phyloP scores from a whole-genome alignment of 1,139 yeast species.

The Hyphopichia pseudoburtonii region DNA sequence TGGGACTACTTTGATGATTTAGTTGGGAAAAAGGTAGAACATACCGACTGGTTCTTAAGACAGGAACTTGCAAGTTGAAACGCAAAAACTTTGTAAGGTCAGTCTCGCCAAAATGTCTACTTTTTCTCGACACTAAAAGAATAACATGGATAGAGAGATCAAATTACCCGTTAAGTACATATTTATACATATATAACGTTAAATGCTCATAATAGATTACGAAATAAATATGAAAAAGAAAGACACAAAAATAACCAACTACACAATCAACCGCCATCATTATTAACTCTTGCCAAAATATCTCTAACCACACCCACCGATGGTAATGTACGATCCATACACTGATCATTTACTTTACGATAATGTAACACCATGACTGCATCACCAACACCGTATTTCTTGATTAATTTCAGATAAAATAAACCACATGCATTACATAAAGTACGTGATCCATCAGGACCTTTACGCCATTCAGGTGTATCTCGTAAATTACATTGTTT shows the following conservation, averaged over 20 bases:
- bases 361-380: conserved; percentile 12
- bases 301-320: too few species aligned
- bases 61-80: conserved; percentile 8
- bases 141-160: too few species aligned
- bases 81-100: neutral
- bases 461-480: conserved; percentile 31
- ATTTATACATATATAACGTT: too few species aligned
- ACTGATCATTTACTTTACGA: conserved; percentile 7
- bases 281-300: too few species aligned
- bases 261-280: too few species aligned
- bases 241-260: too few species aligned
- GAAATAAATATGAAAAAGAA: too few species aligned
- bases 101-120: too few species aligned
- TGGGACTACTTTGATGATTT: conserved; percentile 42
- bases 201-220: too few species aligned
- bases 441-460: conserved; percentile 25
- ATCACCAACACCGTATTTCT: conserved; percentile 18
- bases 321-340: conserved; percentile 14
- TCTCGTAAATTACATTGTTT: conserved; percentile 20
- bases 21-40: conserved; percentile 17
- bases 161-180: too few species aligned
- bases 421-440: conserved; percentile 30
- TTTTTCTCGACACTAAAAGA: too few species aligned
- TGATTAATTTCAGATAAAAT: conserved; percentile 24
- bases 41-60: conserved; percentile 26